Conservation (phyloP, 1,284 basidiomycete species). For the Malassezia japonica region DNA sequence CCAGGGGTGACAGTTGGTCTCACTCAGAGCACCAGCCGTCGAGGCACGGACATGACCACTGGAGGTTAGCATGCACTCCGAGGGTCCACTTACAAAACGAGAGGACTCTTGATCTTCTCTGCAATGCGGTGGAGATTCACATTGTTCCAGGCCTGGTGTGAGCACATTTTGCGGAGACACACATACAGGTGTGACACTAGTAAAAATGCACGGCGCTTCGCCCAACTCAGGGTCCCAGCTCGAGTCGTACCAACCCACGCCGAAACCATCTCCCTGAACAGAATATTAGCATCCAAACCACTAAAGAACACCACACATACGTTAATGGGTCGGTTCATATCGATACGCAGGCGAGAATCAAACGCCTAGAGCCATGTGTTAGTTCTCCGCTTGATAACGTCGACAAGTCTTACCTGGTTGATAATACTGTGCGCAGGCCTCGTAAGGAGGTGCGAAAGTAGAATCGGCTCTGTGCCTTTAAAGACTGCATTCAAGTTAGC, state of each 20-base stretch:
- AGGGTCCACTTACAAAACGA: conserved; percentile 26
- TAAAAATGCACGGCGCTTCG: conserved; percentile 74
- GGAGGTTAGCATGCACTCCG: neutral
- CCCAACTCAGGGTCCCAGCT: conserved; percentile 24
- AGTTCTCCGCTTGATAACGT: neutral
- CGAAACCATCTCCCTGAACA: conserved; percentile 73
- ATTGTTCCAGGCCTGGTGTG: conserved; percentile 37
- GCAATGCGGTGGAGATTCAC: conserved; percentile 38
- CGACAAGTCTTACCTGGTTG: conserved; percentile 26
- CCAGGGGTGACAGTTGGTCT: conserved; percentile 46
- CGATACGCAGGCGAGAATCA: conserved; percentile 50
- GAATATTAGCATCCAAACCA: neutral
- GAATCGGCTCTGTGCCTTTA: conserved; percentile 34
- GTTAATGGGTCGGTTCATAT: conserved; percentile 39
- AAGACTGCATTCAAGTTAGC: conserved; percentile 26
- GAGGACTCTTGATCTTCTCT: conserved; percentile 43
- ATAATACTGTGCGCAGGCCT: conserved; percentile 81
- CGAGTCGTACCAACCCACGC: conserved; percentile 64
- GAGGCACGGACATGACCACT: conserved; percentile 37
- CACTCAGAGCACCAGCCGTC: conserved; percentile 35
- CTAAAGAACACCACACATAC: neutral
- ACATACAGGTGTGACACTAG: conserved; percentile 64
- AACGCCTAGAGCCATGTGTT: conserved; percentile 20
- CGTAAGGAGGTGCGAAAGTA: conserved; percentile 61
- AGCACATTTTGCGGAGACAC: neutral